Conservation (phyloP, 139 green algal genomes). For the Tetradesmus obliquus region DNA sequence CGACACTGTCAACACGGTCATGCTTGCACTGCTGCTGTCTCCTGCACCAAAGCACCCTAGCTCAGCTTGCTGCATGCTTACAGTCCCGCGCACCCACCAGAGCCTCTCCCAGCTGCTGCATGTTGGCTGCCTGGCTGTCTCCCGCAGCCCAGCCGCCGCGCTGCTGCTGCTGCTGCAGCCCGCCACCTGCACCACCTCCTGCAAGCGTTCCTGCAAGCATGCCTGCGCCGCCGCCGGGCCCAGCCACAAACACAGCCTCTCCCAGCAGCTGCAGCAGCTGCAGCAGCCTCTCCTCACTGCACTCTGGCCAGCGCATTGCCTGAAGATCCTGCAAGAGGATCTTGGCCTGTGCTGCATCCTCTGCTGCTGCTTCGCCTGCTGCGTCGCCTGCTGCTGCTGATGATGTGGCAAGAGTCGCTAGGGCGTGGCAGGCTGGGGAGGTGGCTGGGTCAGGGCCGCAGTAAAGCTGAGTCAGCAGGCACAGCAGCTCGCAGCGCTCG, state of each 20-base stretch:
- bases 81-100: background rate
- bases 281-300: slow-evolving; percentile 58
- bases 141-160: background rate
- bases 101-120: slow-evolving; percentile 35
- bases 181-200: background rate
- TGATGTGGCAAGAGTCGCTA: background rate
- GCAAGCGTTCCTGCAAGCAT: background rate
- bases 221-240: background rate
- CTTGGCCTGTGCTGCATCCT: background rate
- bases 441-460: slow-evolving; percentile 45
- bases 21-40: background rate
- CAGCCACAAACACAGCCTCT: slow-evolving; percentile 51
- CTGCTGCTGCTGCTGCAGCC: slow-evolving; percentile 13
- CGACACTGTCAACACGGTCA: too few species aligned
- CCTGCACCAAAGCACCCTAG: background rate
- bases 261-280: slow-evolving; percentile 63
- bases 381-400: background rate
- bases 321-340: background rate
- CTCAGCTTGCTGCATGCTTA: background rate
- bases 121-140: background rate
- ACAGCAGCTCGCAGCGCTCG: slow-evolving; percentile 72
- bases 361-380: background rate
- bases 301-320: slow-evolving; percentile 49
- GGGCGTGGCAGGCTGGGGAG: background rate
- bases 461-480: slow-evolving; percentile 71